Base-by-base conservation (phyloP, 2,329 filamentous ascomycete genomes). In the Gremmenia infestans region DNA sequence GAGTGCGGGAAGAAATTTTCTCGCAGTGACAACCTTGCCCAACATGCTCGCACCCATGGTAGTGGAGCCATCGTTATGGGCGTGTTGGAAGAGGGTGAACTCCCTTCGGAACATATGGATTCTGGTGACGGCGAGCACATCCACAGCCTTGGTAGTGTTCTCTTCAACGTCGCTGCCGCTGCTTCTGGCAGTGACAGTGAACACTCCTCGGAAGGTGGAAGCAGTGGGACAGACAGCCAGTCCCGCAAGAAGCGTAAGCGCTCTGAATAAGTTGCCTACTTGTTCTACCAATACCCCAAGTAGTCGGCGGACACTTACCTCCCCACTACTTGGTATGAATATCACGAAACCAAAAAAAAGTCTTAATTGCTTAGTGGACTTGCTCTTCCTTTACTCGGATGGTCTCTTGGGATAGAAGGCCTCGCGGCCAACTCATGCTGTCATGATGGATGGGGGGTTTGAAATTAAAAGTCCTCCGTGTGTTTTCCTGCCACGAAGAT, bases 1-100 rank as follows among this genome's bases (percentile, higher is more conserved):
- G 93, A 99, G 77, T 99, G 94, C 70, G 93, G 94, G 67, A 99
- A 99, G 87, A 97, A 96, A 80, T 99, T 97, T 78, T 97, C 93
- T 19, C 88, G 94, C 67, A 96, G 90, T 66, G 94, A 99, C 76
- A 99, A 99, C 79, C 83, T 99, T 15, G 89, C 91, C 23, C 94
- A 99, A 76, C 94, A 99, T 72, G 87, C 94, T 62, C 86, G 94
- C 61, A 99, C 94, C 4, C 94, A 99, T 70, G 91, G 91, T 55
- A 88, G 86, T 57, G 91, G 91, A 60, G 89, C 91, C 59, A 89
- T 97, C 63, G 86, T 95, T 68, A 93, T 97, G 87, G 89, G 90
- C 68, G 81, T 97, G 50, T 80, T 95, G 50, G 89, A 93, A 62
- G 82, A 87, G 54, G 81, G 81, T 45, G 87, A 90, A 75, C 62